Base-by-base conservation (phyloP, 1,284 basidiomycete species). In the Tilletia indica region DNA sequence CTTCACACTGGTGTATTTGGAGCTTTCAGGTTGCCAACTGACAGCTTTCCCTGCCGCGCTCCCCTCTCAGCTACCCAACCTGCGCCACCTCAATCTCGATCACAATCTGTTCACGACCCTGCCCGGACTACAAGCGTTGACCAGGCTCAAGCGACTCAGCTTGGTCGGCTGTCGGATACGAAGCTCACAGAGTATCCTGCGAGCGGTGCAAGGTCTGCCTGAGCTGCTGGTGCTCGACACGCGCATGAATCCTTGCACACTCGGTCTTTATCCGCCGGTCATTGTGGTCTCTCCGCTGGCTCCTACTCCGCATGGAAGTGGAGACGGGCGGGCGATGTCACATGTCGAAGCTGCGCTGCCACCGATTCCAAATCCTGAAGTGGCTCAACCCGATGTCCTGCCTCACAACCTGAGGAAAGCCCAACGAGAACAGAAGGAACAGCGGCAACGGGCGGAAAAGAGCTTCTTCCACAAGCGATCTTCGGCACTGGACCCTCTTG, bases 1-100 rank as follows among this genome's bases (percentile, higher is more conserved):
- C 85, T 94, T 93, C 86, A 92, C 93, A 81, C 87, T 99, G 78
- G 88, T 93, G 51, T 98, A 98, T 86, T 88, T 99, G 78, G 96
- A 99, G 86, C 87, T 93, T 49, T 94, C 94, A 12, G 93, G 90
- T 63, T 99, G 97, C 85, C 90, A 93, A 73, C 87, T 99, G 1
- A 48, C 21, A 47, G 47, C 31, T 63, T 88, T 97, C 70, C 94
- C 96, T 3, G 78, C 86, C 70, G 88, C 89, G 49, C 87, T 98
- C 73, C 87, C 89, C 48, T 81, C 83, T 51, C 85, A 92, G 67
- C 87, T 91, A 64, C 96, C 96, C 34, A 97, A 97, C 85, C 86
- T 99, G 78, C 91, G 94, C 72, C 91, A 92, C 73, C 87, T 99
- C 83, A 98, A 98, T 86, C 51, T 81, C 54, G 82, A 84, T 68